Evolutionary conservation across 768 basidiomycete species (phyloP).

Genomic region (Tubosaeta sp.): DNA sequence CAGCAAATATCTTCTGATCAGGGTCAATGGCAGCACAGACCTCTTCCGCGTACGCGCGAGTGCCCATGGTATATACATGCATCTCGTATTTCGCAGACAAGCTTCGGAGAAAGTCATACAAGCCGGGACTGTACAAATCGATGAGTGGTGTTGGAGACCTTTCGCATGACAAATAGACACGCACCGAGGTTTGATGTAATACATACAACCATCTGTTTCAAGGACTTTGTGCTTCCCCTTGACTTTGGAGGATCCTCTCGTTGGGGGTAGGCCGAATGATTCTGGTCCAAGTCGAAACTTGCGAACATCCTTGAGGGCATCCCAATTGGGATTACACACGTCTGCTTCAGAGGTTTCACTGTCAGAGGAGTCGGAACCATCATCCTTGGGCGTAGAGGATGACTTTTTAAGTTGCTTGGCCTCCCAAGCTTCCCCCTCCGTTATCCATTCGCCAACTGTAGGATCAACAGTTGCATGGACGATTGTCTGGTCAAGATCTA

Average conservation of each 20-base stretch:
- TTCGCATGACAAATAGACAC: slow-evolving; percentile 16
- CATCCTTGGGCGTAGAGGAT: slow-evolving; percentile 29
- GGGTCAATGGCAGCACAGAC: slow-evolving; percentile 95
- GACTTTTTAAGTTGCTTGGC: slow-evolving; percentile 46
- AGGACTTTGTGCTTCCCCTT: slow-evolving; percentile 63
- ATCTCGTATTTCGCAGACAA: slow-evolving; percentile 86
- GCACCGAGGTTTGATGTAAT: slow-evolving; percentile 97
- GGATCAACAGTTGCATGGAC: slow-evolving; percentile 99
- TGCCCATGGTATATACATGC: slow-evolving; percentile 99
- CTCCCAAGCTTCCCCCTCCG: slow-evolving; percentile 81
- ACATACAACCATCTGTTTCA: slow-evolving; percentile 83
- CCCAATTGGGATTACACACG: slow-evolving; percentile 89
- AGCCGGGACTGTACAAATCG: slow-evolving; percentile 59
- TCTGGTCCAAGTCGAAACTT: slow-evolving; percentile 88
- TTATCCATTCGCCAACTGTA: slow-evolving; percentile 96
- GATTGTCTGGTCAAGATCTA: slow-evolving; percentile 98
- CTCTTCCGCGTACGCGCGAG: slow-evolving; percentile 92
- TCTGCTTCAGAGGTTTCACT: slow-evolving; percentile 44
- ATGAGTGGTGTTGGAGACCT: neutral
- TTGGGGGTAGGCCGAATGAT: slow-evolving; percentile 45
- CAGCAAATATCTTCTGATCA: slow-evolving; percentile 77
- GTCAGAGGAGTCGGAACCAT: slow-evolving; percentile 33
- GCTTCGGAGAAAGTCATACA: slow-evolving; percentile 68
- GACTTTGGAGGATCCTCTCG: slow-evolving; percentile 35
- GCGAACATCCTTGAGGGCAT: slow-evolving; percentile 84